Percentiles rank a stretch among this genome's conserved stretches.
phyloP scores from a whole-genome alignment of 345 rosid species.

The Stellera chamaejasme region DNA sequence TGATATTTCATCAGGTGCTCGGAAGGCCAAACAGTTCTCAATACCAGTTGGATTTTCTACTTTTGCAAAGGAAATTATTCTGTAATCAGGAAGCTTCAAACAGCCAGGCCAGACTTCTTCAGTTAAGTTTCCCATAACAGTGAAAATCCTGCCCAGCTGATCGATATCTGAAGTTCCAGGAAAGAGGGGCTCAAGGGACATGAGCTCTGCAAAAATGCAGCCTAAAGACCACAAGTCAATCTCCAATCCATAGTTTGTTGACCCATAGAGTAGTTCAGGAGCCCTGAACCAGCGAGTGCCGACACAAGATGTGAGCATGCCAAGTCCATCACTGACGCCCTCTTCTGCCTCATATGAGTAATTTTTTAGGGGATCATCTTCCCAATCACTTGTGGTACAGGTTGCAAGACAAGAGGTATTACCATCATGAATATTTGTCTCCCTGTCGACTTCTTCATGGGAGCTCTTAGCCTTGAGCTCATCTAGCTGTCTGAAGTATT shows the following conservation, averaged over 20 bases:
- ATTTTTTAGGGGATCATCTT: constrained; percentile 56
- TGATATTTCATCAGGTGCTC: constrained; percentile 48
- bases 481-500: constrained; percentile 38
- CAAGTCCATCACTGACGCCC: constrained; percentile 30
- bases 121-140: constrained; percentile 61
- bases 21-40: constrained; percentile 42
- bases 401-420: constrained; percentile 86
- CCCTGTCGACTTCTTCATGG: constrained; percentile 50
- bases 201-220: constrained; percentile 79
- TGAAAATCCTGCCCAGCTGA: constrained; percentile 66
- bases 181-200: constrained; percentile 70
- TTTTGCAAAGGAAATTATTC: constrained; percentile 62
- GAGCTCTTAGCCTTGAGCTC: constrained; percentile 45
- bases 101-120: constrained; percentile 80
- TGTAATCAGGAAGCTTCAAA: constrained; percentile 69
- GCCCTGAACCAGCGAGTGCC: constrained; percentile 99
- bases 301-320: constrained; percentile 75
- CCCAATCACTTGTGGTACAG: constrained; percentile 63
- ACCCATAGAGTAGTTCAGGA: constrained; percentile 90
- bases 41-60: constrained; percentile 64
- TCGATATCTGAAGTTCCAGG: constrained; percentile 89
- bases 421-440: constrained; percentile 51
- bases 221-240: constrained; percentile 90
- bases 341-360: constrained; percentile 56
- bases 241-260: constrained; percentile 69